phyloP scores from a whole-genome alignment of 208 protist species.

The Crithidia acanthocephali region DNA sequence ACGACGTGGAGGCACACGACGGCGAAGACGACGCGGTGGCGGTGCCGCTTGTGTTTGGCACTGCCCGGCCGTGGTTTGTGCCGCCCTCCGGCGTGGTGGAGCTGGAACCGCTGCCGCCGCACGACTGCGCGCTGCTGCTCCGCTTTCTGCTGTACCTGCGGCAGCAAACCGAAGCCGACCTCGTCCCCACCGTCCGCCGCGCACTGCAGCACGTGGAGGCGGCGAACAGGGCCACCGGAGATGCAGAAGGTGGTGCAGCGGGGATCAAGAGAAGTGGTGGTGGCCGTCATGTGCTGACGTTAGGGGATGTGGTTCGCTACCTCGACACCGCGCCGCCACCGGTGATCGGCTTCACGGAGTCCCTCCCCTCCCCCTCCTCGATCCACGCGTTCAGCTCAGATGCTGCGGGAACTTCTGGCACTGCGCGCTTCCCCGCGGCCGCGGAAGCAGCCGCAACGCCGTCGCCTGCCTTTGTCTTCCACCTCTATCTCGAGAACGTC shows the following conservation, averaged over 20 bases:
- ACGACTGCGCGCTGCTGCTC: constrained; percentile 56
- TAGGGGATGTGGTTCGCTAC: constrained; percentile 65
- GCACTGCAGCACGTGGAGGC: constrained; percentile 29
- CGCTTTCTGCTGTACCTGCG: constrained; percentile 69
- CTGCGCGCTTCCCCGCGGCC: not conserved
- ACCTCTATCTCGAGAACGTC: constrained; percentile 83
- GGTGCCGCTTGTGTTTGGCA: constrained; percentile 14
- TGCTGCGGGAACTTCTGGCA: not conserved
- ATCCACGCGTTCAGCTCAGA: constrained; percentile 14
- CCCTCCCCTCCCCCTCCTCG: constrained; percentile 16
- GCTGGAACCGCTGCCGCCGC: constrained; percentile 45
- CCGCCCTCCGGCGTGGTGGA: constrained; percentile 53
- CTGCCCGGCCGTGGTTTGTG: constrained; percentile 64
- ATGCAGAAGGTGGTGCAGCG: too few species aligned
- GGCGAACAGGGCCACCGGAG: too few species aligned
- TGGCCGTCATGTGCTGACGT: constrained; percentile 30
- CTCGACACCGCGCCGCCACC: constrained; percentile 72
- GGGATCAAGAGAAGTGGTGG: not conserved
- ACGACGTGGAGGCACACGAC: constrained; percentile 21
- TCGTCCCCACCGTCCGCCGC: constrained; percentile 40
- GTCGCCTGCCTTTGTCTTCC: constrained; percentile 79
- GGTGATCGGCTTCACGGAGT: constrained; percentile 74
- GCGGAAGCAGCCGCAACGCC: not conserved
- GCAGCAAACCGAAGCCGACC: constrained; percentile 42
- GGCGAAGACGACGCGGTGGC: constrained; percentile 2